Percentiles rank a stretch among this genome's conserved stretches.
Evolutionary conservation across 257 asterid genomes (phyloP).

Genomic region (Solanum chilense): DNA sequence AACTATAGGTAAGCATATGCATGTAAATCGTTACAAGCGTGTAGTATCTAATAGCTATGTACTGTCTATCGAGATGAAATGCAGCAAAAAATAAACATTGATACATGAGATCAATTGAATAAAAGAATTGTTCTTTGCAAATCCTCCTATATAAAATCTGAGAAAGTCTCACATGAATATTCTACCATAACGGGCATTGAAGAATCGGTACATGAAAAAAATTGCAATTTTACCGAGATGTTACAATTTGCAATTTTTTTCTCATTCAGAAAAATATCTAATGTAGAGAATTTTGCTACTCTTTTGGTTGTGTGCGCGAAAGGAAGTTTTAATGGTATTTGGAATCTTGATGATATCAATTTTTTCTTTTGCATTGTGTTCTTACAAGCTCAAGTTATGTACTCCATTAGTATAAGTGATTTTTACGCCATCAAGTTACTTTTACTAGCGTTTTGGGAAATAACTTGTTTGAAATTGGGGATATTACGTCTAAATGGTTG

Average conservation of each 20-base stretch:
- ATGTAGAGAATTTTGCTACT: no score
- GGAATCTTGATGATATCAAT: background rate
- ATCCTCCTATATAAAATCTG: no score
- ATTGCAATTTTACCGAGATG: background rate
- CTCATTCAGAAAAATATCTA: no score
- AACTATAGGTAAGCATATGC: background rate
- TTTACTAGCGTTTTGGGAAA: background rate
- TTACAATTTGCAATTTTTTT: background rate
- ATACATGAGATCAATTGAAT: no score
- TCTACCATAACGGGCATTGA: no score
- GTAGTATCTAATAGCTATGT: background rate
- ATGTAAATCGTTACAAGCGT: no score
- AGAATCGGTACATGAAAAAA: no score
- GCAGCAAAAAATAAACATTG: no score
- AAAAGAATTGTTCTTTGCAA: no score
- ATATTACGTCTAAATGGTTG: background rate
- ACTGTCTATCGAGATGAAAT: background rate
- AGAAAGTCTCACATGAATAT: no score
- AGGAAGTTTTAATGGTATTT: no score
- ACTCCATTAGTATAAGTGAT: background rate
- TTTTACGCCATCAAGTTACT: background rate
- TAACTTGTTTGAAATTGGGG: background rate
- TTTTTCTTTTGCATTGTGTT: background rate
- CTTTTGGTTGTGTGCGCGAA: no score
- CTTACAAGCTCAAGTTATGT: background rate